phyloP scores from a whole-genome alignment of 495 filamentous ascomycete species.

The Filosporella fistucella region DNA sequence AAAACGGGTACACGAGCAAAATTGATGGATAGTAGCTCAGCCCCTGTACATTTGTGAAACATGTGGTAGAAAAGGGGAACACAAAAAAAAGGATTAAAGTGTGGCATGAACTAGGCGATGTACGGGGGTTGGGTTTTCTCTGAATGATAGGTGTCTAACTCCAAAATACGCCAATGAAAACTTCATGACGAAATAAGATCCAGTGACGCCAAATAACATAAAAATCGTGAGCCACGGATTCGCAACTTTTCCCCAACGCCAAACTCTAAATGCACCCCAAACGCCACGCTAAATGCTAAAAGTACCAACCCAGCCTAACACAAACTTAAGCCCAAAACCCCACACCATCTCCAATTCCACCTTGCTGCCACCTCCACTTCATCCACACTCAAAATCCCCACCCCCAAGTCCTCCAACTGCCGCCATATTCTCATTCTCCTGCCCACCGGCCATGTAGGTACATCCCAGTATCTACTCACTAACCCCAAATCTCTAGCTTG shows the following conservation, averaged over 20 bases:
- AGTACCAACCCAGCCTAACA: too few species aligned
- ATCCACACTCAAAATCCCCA: slow-evolving; percentile 20
- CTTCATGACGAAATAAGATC: background rate
- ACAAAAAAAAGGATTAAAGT: background rate
- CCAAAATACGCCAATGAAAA: background rate
- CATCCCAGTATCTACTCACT: slow-evolving; percentile 22
- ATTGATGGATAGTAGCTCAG: background rate
- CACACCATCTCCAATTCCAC: slow-evolving; percentile 20
- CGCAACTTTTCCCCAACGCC: background rate
- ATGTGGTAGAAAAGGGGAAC: background rate
- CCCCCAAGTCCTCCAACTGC: slow-evolving; percentile 10
- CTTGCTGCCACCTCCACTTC: slow-evolving; percentile 15
- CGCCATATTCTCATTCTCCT: slow-evolving; percentile 13
- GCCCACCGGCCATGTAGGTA: slow-evolving; percentile 17
- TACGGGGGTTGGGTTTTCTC: background rate
- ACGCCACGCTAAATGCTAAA: too few species aligned
- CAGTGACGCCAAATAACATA: background rate
- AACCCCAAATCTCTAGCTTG: slow-evolving; percentile 12
- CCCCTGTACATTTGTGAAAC: background rate
- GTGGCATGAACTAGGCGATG: background rate
- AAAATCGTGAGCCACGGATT: background rate
- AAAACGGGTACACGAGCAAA: background rate
- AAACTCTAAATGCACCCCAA: background rate
- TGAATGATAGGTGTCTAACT: background rate
- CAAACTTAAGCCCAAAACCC: slow-evolving; percentile 12